Evolutionary conservation across 441 rosid genomes (phyloP), one percentile per base, ranked within the genome.

Genomic region (Bruguiera hainesii): DNA sequence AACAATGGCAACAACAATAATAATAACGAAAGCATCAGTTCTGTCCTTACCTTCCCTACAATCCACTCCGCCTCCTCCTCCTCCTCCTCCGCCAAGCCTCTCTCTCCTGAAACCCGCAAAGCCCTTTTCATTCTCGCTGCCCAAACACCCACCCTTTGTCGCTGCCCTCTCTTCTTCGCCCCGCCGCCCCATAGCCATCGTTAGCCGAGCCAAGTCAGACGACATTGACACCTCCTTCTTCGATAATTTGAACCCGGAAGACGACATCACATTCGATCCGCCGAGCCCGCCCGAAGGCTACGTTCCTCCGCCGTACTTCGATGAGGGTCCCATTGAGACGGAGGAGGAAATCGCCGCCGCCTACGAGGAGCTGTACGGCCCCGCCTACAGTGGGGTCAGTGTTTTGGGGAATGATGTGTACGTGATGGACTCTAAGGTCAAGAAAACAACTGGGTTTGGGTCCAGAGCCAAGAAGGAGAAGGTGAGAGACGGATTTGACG

Each of bases 281-380:
- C 91, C 98, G 0, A 55, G 76, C 20, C 85, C 78, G 1, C 98
- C 89, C 0, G 92, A 88, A 13, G 89, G 85, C 20, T 91, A 63
- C 79, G 69, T 72, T 26, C 64, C 85, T 0, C 83, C 88, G 0
- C 93, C 87, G 0, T 79, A 75, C 61, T 88, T 89, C 84, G 98
- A 94, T 74, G 97, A 94, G 25, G 87, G 80, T 7, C 84, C 85
- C 1, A 63, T 71, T 30, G 98, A 91, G 68, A 76, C 85, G 1
- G 96, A 91, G 57, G 91, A 83, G 0, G 94, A 89, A 75, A 85
- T 87, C 57, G 88, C 91, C 58, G 79, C 84, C 6, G 97, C 92
- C 0, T 91, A 82, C 25, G 97, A 94, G 72, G 96, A 88, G 76
- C 79, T 89, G 0, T 91, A 91, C 64, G 97, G 97, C 2, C 91